A percentile compares a stretch with the other conserved stretches of the same genome.
Conservation (phyloP, 2,329 filamentous ascomycete genomes). For the Mariannaea elegans region DNA sequence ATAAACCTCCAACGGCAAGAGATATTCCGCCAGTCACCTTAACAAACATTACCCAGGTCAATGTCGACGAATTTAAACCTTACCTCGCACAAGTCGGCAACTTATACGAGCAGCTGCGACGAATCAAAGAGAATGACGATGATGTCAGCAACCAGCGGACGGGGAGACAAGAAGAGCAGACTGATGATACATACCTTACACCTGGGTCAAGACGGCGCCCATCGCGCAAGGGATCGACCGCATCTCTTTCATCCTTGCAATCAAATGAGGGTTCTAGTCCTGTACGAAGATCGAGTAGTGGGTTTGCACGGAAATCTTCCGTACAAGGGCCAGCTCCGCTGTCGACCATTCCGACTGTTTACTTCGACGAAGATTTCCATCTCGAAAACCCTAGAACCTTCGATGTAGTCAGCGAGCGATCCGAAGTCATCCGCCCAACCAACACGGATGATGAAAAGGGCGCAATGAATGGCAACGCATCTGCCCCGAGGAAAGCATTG, state of each 20-base stretch:
- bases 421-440: constrained; percentile 85
- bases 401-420: constrained; percentile 94
- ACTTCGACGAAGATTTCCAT: constrained; percentile 95
- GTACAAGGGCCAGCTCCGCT: constrained; percentile 82
- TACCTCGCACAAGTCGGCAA: constrained; percentile 88
- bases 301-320: constrained; percentile 62
- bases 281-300: constrained; percentile 56
- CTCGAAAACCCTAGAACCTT: constrained; percentile 96
- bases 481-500: constrained; percentile 79
- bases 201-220: constrained; percentile 47
- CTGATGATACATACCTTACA: constrained; percentile 59
- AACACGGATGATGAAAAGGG: constrained; percentile 65
- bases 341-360: constrained; percentile 90
- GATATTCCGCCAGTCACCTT: constrained; percentile 95
- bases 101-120: constrained; percentile 87
- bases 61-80: constrained; percentile 79
- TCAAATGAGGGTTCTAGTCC: constrained; percentile 58
- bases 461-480: constrained; percentile 63
- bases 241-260: constrained; percentile 59
- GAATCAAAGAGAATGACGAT: constrained; percentile 81
- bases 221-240: constrained; percentile 47
- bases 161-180: constrained; percentile 54
- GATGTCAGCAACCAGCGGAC: constrained; percentile 59
- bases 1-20: constrained; percentile 83
- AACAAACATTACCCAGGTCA: constrained; percentile 86